Conservation (phyloP, 192 early-diverging fungal genomes). For the Bifiguratus adelaidae region DNA sequence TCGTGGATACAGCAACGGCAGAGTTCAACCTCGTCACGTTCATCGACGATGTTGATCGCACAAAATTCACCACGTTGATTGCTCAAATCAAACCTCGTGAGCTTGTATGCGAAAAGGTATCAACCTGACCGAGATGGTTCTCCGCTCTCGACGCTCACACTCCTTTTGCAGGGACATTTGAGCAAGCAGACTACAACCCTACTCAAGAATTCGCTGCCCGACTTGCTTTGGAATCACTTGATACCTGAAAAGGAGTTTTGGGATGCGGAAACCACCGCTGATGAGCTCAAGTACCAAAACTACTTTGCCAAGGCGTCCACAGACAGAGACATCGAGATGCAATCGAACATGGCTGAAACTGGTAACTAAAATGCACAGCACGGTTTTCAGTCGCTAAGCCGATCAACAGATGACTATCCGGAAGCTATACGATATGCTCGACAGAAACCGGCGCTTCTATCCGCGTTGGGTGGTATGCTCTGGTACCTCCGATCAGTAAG, state of each 20-base stretch:
- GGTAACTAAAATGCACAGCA: not conserved
- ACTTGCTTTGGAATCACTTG: constrained; percentile 53
- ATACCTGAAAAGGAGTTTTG: constrained; percentile 67
- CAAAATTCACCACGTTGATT: constrained; percentile 86
- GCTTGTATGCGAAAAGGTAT: constrained; percentile 72
- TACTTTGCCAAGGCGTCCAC: constrained; percentile 41
- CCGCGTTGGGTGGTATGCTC: constrained; percentile 45
- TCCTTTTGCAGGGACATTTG: constrained; percentile 23
- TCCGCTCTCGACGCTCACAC: not conserved
- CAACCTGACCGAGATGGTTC: not conserved
- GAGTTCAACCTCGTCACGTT: constrained; percentile 76
- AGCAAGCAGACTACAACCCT: constrained; percentile 39
- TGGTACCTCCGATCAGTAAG: constrained; percentile 77
- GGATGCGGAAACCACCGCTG: constrained; percentile 33
- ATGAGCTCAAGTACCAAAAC: constrained; percentile 43
- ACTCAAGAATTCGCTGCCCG: constrained; percentile 46
- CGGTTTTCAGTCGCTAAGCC: not conserved
- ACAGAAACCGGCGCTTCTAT: constrained; percentile 18
- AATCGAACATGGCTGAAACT: not conserved
- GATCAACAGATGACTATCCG: constrained; percentile 25
- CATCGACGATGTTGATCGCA: constrained; percentile 79
- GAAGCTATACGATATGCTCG: constrained; percentile 23
- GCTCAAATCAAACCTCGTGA: constrained; percentile 90
- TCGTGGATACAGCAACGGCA: constrained; percentile 94
- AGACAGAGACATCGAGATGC: constrained; percentile 8